Percentiles rank a stretch among this genome's conserved stretches.
Evolutionary conservation across 1,284 basidiomycete genomes (phyloP).

Genomic region (Ceratobasidium sp.): DNA sequence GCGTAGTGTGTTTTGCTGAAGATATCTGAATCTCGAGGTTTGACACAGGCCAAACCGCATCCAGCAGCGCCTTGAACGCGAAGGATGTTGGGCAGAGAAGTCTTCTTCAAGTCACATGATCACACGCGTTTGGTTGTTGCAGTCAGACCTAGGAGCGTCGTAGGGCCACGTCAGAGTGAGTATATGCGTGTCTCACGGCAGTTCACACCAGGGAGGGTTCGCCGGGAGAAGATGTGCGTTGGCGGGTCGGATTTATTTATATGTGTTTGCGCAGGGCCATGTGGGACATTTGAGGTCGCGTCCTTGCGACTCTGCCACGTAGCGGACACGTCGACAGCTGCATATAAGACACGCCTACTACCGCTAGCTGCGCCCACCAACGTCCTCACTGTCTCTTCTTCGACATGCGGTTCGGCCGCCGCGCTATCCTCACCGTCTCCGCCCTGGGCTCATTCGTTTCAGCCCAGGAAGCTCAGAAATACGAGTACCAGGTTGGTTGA

Average conservation of each 20-base stretch:
- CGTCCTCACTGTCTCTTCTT: slow-evolving; percentile 24
- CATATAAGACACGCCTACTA: slow-evolving; percentile 13
- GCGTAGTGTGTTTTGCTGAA: slow-evolving; percentile 3
- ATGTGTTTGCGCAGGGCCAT: slow-evolving; percentile 33
- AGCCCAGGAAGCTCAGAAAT: slow-evolving; percentile 69
- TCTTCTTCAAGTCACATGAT: slow-evolving; percentile 25
- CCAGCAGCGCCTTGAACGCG: not conserved
- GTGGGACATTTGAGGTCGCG: slow-evolving; percentile 23
- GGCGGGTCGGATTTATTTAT: slow-evolving; percentile 34
- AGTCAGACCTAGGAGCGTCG: not conserved
- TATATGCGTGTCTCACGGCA: slow-evolving; percentile 26
- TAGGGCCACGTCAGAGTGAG: too few relatives aligned
- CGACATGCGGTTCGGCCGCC: slow-evolving; percentile 68
- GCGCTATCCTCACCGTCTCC: slow-evolving; percentile 65
- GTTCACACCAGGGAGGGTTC: not conserved
- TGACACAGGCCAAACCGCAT: slow-evolving; percentile 32
- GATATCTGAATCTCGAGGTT: not conserved
- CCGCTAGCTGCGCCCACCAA: not conserved
- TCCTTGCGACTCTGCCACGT: slow-evolving; percentile 39
- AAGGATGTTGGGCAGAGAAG: slow-evolving; percentile 8
- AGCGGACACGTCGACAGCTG: slow-evolving; percentile 37
- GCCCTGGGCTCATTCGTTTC: slow-evolving; percentile 62
- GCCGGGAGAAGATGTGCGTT: slow-evolving; percentile 8
- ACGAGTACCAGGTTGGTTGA: slow-evolving; percentile 78
- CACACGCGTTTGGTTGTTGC: not conserved